A percentile compares a stretch with the other conserved stretches of the same genome.
Conservation (phyloP, 768 basidiomycete species). For the Tricholoma furcatifolium region DNA sequence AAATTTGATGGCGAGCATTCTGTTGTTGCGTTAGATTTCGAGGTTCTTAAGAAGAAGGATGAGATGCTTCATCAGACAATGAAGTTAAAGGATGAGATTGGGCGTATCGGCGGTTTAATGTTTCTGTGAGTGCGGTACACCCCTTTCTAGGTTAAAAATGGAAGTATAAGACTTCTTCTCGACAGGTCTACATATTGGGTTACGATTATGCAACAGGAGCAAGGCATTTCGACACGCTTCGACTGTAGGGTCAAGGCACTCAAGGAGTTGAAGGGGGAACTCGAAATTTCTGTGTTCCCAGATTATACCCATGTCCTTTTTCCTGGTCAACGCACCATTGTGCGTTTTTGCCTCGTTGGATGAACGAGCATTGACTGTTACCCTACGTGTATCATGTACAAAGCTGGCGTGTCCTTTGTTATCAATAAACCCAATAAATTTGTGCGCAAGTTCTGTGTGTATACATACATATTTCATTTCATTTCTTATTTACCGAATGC, state of each 20-base stretch:
- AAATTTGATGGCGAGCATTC: conserved; percentile 53
- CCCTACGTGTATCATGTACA: too few relatives aligned
- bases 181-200: conserved; percentile 30
- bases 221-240: conserved; percentile 34
- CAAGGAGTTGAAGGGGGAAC: conserved; percentile 46
- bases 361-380: conserved; percentile 15
- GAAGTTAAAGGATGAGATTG: conserved; percentile 32
- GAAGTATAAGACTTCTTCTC: background rate
- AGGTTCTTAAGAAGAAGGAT: conserved; percentile 33
- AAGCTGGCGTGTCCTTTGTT: too few relatives aligned
- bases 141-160: background rate
- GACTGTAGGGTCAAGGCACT: conserved; percentile 19
- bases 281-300: conserved; percentile 50
- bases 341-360: conserved; percentile 53
- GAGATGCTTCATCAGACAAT: conserved; percentile 26
- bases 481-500: background rate
- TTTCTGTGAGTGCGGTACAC: conserved; percentile 28
- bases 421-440: too few relatives aligned
- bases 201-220: conserved; percentile 28
- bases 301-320: conserved; percentile 53
- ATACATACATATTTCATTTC: background rate
- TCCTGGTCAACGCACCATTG: conserved; percentile 52
- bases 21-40: conserved; percentile 38
- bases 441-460: too few relatives aligned
- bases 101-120: conserved; percentile 31